Percentiles rank a stretch among this genome's conserved stretches.
These are phyloP conservation scores for Lentinus brumalis DNA, from an alignment of 768 basidiomycete species.

Conservation along the genomic window DNA sequence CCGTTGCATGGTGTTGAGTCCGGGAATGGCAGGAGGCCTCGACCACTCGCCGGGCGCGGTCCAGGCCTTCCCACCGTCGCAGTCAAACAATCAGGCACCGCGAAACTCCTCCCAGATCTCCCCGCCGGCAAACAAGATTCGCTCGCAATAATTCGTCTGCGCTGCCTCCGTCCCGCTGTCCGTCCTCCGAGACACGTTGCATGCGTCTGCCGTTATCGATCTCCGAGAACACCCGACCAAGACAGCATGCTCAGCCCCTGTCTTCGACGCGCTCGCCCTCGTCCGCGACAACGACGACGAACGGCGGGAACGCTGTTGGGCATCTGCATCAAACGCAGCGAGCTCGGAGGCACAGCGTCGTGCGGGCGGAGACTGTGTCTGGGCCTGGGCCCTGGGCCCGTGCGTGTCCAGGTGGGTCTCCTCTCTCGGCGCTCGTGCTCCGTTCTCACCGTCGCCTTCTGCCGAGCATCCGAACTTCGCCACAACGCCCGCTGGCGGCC, in stretches of 20 bases:
- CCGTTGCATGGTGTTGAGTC: not conserved
- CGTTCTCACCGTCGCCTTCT: not conserved
- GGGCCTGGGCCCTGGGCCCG: constrained; percentile 1
- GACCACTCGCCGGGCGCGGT: constrained; percentile 4
- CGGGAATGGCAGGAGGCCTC: constrained; percentile 2
- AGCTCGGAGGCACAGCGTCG: not conserved
- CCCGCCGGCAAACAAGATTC: not conserved
- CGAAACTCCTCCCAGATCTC: constrained; percentile 4
- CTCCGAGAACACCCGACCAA: constrained; percentile 12
- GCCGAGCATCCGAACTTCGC: constrained; percentile 1
- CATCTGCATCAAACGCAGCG: not conserved
- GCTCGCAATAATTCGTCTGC: not conserved
- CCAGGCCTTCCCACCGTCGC: constrained; percentile 16
- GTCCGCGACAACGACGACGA: not conserved
- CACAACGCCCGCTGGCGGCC: not conserved
- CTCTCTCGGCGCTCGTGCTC: not conserved
- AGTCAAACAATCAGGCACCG: constrained; percentile 21
- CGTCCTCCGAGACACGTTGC: constrained; percentile 13
- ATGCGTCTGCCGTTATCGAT: constrained; percentile 16
- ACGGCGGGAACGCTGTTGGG: not conserved
- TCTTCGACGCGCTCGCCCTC: not conserved
- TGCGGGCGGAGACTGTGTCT: not conserved
- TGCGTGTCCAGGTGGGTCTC: not conserved
- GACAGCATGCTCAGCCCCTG: not conserved
- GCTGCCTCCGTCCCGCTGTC: not conserved